Percentiles rank a stretch among this genome's conserved stretches.
Evolutionary conservation across 495 filamentous ascomycete species (phyloP).

Genomic region (Zalerion maritima): DNA sequence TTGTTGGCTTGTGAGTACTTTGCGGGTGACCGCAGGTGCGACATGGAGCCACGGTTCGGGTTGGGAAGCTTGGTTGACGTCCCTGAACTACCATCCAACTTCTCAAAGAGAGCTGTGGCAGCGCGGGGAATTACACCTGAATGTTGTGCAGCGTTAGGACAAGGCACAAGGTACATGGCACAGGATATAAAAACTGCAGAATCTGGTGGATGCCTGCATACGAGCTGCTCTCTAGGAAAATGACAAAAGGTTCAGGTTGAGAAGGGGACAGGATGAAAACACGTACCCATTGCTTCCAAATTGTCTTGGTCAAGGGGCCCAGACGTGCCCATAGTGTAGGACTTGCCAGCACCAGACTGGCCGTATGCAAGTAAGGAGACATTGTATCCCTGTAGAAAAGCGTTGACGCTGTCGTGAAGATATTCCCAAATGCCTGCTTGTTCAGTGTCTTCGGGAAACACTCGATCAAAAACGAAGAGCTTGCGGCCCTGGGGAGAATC

Average conservation of each 20-base stretch:
- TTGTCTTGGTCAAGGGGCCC: constrained; percentile 73
- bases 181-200: constrained; percentile 5
- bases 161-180: background rate
- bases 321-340: constrained; percentile 97
- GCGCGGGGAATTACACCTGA: constrained; percentile 88
- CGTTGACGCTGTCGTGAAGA: constrained; percentile 72
- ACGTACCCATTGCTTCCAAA: constrained; percentile 62
- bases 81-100: constrained; percentile 49
- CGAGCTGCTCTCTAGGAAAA: no score
- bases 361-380: constrained; percentile 96
- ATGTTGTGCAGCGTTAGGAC: constrained; percentile 1
- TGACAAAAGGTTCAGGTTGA: constrained; percentile 2
- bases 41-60: constrained; percentile 49
- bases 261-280: constrained; percentile 1
- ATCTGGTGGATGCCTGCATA: background rate
- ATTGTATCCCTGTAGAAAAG: constrained; percentile 95
- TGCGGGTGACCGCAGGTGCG: constrained; percentile 65
- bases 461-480: constrained; percentile 88
- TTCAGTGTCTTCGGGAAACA: constrained; percentile 69
- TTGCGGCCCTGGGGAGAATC: constrained; percentile 87
- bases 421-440: constrained; percentile 96
- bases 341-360: constrained; percentile 99
- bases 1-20: constrained; percentile 52
- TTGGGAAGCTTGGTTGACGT: constrained; percentile 20
- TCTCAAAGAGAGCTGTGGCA: constrained; percentile 74